Percentiles rank a stretch among this genome's conserved stretches.
Evolutionary conservation across 83 land plant species (phyloP).

Genomic region (Picea mariana): DNA sequence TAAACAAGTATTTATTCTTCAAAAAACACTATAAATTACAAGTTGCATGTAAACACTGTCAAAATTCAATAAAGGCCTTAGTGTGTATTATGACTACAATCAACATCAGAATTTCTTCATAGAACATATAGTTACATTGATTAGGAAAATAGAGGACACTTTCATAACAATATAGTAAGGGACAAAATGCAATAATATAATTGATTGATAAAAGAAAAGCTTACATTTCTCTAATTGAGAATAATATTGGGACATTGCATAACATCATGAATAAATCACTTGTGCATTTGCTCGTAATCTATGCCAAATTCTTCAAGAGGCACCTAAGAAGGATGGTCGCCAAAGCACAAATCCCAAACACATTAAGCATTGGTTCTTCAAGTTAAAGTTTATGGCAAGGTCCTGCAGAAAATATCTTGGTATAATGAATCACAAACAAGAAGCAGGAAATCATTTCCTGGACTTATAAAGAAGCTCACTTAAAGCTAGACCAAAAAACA

Average conservation of each 20-base stretch:
- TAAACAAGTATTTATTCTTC: neutral
- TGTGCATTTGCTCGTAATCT: neutral
- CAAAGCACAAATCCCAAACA: neutral
- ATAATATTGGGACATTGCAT: neutral
- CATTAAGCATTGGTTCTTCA: neutral
- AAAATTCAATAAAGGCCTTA: neutral
- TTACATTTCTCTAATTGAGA: neutral
- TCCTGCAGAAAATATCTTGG: neutral
- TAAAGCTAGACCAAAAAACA: too few species aligned
- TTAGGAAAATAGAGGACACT: neutral
- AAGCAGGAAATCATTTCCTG: neutral
- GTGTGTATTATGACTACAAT: neutral
- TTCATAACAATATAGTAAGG: neutral
- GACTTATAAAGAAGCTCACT: neutral
- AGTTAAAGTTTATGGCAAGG: neutral
- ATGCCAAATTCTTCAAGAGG: neutral
- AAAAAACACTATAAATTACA: neutral
- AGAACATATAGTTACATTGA: neutral
- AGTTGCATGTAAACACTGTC: neutral
- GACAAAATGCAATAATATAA: neutral
- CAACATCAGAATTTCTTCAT: neutral
- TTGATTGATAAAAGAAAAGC: neutral
- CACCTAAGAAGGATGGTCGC: neutral
- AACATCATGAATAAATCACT: neutral
- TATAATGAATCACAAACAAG: neutral